Evolutionary conservation across 306 rosid genomes (phyloP).

Genomic region (Carpinus viminea): DNA sequence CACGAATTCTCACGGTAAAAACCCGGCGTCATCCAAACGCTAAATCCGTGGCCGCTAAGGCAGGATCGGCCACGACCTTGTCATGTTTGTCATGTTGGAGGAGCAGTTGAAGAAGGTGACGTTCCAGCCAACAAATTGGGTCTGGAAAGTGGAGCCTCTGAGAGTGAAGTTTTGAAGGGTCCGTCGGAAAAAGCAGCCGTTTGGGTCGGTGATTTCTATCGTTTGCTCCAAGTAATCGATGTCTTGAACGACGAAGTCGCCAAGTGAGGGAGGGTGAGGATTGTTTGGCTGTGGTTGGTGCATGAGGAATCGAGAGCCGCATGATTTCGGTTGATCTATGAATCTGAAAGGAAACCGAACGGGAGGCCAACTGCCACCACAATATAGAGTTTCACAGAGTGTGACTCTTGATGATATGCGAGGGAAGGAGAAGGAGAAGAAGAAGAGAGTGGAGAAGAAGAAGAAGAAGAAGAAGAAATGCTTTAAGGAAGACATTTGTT

Average conservation of each 20-base stretch:
- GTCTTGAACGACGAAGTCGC: neutral
- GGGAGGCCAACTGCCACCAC: neutral
- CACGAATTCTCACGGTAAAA: neutral
- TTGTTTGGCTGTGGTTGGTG: constrained; percentile 15
- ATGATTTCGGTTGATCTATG: neutral
- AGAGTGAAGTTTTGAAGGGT: constrained; percentile 16
- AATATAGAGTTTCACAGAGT: neutral
- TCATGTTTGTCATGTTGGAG: neutral
- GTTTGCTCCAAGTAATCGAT: constrained; percentile 22
- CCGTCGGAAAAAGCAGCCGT: constrained; percentile 33
- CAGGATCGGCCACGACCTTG: constrained; percentile 22
- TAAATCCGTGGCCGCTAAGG: constrained; percentile 15
- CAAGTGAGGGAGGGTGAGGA: constrained; percentile 32
- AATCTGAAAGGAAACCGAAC: neutral
- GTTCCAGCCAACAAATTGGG: neutral
- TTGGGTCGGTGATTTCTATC: constrained; percentile 25
- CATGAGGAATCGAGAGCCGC: constrained; percentile 30
- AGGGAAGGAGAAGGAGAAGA: neutral
- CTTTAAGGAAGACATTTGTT: neutral
- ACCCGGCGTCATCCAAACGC: neutral
- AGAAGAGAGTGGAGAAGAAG: neutral
- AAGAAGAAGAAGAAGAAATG: neutral
- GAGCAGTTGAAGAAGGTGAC: constrained; percentile 52
- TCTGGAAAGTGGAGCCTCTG: constrained; percentile 27
- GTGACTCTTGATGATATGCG: neutral